Evolutionary conservation across 331 rosid species (phyloP).

Genomic region (Acacia concinna): DNA sequence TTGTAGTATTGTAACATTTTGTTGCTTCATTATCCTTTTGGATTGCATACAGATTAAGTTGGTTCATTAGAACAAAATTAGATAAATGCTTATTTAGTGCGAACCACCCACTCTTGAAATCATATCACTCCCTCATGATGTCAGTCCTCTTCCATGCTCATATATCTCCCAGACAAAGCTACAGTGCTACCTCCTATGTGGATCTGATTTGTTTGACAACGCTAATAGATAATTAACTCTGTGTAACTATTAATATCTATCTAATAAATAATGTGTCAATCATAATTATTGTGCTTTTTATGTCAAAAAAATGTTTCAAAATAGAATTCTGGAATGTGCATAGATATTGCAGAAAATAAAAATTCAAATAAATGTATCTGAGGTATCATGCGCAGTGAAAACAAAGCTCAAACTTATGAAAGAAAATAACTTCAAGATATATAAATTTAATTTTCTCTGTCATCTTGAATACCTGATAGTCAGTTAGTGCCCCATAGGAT

Average conservation of each 20-base stretch:
- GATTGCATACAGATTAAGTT: constrained; percentile 9
- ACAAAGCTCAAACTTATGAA: not conserved
- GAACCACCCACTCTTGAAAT: not conserved
- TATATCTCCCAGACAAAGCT: not conserved
- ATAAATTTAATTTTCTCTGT: constrained; percentile 20
- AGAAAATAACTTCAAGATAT: not conserved
- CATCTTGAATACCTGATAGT: constrained; percentile 70
- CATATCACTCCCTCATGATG: not conserved
- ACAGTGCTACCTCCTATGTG: not conserved
- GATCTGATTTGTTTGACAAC: not conserved
- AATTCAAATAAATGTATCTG: not conserved
- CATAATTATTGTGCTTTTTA: too few relatives aligned
- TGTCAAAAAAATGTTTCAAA: not conserved
- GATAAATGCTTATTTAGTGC: not conserved
- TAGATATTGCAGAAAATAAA: constrained; percentile 3
- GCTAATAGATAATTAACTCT: not conserved
- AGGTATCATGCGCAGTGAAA: constrained; percentile 6
- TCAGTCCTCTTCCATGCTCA: not conserved
- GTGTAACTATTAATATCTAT: not conserved
- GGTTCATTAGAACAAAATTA: not conserved
- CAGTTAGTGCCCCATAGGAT: constrained; percentile 85
- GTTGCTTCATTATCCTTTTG: not conserved
- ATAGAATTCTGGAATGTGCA: not conserved
- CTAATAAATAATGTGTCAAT: not conserved
- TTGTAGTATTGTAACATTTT: not conserved